phyloP scores from a whole-genome alignment of 208 protist genomes.

The Leishmania mexicana region DNA sequence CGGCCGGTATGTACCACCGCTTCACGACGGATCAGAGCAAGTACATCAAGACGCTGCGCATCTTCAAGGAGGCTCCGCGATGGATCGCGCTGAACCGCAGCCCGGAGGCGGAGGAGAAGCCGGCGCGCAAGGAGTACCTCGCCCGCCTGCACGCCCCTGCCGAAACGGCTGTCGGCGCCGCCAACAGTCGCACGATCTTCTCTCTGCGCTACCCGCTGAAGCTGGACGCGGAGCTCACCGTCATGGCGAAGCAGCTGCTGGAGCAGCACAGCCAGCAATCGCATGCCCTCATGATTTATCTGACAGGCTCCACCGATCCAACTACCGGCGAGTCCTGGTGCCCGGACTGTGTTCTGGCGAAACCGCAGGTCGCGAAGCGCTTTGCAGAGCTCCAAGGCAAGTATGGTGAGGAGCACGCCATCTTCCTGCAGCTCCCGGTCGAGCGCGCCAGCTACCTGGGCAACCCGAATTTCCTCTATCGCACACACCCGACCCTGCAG shows the following conservation, averaged over 20 bases:
- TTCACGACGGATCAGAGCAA: constrained; percentile 69
- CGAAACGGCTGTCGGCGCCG: constrained; percentile 29
- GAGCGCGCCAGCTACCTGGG: constrained; percentile 67
- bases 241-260: constrained; percentile 26
- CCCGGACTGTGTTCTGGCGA: constrained; percentile 66
- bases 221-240: constrained; percentile 38
- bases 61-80: constrained; percentile 81
- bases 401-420: constrained; percentile 26
- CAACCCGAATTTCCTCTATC: constrained; percentile 66
- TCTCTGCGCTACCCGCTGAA: constrained; percentile 34
- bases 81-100: constrained; percentile 74
- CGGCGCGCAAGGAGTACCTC: constrained; percentile 49
- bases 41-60: constrained; percentile 67
- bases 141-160: constrained; percentile 23
- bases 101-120: constrained; percentile 35
- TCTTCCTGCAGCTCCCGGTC: constrained; percentile 66
- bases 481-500: constrained; percentile 55
- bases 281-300: constrained; percentile 49
- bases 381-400: constrained; percentile 42
- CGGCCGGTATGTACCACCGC: constrained; percentile 88
- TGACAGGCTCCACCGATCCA: constrained; percentile 53
- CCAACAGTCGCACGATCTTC: constrained; percentile 28
- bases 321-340: constrained; percentile 78
- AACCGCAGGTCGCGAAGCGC: constrained; percentile 45
- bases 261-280: constrained; percentile 28